These are phyloP conservation scores for Urochloa ruziziensis DNA, from an alignment of 176 grass and related monocot genomes.

Conservation along the genomic window DNA sequence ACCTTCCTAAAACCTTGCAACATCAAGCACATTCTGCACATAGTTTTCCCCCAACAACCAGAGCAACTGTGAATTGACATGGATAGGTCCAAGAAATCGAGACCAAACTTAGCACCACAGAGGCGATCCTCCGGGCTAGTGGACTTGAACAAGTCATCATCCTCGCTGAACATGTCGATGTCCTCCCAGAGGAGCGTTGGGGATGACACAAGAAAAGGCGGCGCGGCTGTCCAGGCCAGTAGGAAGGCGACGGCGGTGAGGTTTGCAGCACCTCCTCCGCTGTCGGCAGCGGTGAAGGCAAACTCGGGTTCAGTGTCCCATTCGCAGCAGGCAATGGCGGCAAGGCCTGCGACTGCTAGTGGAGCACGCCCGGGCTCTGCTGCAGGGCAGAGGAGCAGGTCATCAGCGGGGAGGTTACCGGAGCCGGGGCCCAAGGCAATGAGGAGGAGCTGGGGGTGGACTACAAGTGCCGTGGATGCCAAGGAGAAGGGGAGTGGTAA, in stretches of 20 bases:
- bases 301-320: not conserved
- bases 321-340: not conserved
- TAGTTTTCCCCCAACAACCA: not conserved
- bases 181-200: conserved; percentile 32
- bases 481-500: not conserved
- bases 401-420: not conserved
- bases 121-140: not conserved
- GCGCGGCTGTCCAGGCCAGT: too few relatives aligned
- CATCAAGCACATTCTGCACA: not conserved
- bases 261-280: conserved; percentile 19
- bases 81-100: conserved; percentile 33
- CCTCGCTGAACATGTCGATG: conserved; percentile 35
- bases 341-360: conserved; percentile 5
- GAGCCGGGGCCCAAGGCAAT: not conserved
- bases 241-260: conserved; percentile 24
- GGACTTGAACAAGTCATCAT: conserved; percentile 27
- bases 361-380: conserved; percentile 20
- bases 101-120: not conserved
- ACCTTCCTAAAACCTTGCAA: not conserved
- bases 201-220: not conserved
- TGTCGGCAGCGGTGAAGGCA: not conserved
- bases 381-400: not conserved
- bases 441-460: conserved; percentile 36
- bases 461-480: not conserved
- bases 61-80: not conserved